Evolutionary conservation across 306 rosid species (phyloP), one percentile per base, ranked within the genome.

Genomic region (Vigna nakashimae): DNA sequence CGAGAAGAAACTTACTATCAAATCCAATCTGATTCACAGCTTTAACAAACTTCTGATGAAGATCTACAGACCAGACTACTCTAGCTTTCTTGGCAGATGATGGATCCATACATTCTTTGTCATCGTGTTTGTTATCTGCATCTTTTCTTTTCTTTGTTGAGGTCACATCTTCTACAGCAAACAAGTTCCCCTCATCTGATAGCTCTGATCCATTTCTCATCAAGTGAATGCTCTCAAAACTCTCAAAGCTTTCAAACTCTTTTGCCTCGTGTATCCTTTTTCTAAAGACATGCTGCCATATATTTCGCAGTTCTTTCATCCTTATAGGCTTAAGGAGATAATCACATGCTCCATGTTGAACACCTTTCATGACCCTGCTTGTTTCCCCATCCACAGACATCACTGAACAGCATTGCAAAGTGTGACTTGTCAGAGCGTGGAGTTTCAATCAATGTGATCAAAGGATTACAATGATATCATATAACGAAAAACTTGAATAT

Each of bases 351-450:
- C 99, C 99, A 2, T 96, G 99, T 57, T 96, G 99, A 18, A 96
- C 99, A 1, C 99, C 99, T 86, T 91, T 96, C 99, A 96, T 96
- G 32, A 96, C 99, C 74, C 96, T 76, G 71, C 99, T 88, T 0
- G 96, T 96, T 72, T 96, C 99, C n/a, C 99, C 99, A 28, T 96
- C 99, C 1, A 96, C 98, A 0, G 99, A 96, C 99, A 96, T 96
- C 99, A 96, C 99, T 96, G 88, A 80, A 74, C 63, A 87, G 52
- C 77, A 84, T 69, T 73, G 86, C 67, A 79, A 80, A 67, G 68
- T 73, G 79, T 55, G 79, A 85, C 63, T 80, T 42, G 84, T 91
- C 74, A 89, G 82, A 75, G 77, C 38, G 34, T 52, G 73, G 32
- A 57, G 67, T 87, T 78, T 74, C 49, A 75, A 77, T 81, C 79